Evolutionary conservation across 192 early-diverging fungal genomes (phyloP).

Genomic region (Coemansia sp.): DNA sequence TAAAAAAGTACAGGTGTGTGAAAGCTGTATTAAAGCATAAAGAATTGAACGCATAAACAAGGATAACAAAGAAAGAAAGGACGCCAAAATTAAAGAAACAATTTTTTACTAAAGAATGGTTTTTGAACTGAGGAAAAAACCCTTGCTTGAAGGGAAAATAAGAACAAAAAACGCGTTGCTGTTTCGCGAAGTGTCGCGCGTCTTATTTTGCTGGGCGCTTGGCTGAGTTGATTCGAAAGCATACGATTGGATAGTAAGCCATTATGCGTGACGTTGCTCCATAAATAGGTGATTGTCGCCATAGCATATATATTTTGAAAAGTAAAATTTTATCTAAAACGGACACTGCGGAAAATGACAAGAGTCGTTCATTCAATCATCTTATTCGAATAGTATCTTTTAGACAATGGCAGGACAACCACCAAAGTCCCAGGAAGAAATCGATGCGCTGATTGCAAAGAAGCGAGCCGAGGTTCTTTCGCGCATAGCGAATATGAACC

Average conservation of each 20-base stretch:
- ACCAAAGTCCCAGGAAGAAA: conserved; percentile 13
- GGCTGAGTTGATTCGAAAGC: too few species aligned
- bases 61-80: neutral
- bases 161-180: neutral
- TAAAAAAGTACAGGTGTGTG: conserved; percentile 3
- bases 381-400: conserved; percentile 2
- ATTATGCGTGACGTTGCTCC: neutral
- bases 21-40: conserved; percentile 7
- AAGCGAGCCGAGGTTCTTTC: conserved; percentile 67
- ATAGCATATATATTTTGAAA: too few species aligned
- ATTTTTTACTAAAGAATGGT: neutral
- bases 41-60: conserved; percentile 5
- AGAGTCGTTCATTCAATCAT: too few species aligned
- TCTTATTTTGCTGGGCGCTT: too few species aligned
- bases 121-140: neutral
- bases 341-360: too few species aligned
- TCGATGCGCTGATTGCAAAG: conserved; percentile 47
- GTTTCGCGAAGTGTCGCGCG: too few species aligned
- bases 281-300: neutral
- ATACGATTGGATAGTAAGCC: neutral
- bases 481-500: conserved; percentile 62
- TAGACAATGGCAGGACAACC: too few species aligned
- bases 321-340: too few species aligned
- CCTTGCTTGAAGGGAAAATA: neutral
- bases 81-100: neutral